Evolutionary conservation across 164 flowering plant genomes (phyloP), one percentile per base, ranked within the genome.

Genomic region (Brasenia schreberi): DNA sequence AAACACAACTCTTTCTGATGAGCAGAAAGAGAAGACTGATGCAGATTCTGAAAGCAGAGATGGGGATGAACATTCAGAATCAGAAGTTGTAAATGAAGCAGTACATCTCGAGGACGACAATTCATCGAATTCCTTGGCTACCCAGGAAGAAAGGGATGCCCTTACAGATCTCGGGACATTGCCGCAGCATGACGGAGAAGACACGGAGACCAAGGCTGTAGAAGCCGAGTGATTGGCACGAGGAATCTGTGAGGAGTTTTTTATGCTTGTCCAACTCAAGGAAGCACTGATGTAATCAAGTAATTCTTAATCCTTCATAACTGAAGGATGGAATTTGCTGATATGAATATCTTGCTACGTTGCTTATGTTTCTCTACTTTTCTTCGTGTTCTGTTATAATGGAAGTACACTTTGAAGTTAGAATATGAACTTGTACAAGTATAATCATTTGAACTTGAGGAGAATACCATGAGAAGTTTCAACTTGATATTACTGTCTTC

Each of bases 101-200:
- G 39, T 33, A 6, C 56, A 49, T 49, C n/a, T 5, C 33, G 27
- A 61, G 9, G 18, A 18, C 33, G 17, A 61, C 18, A 18, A 49
- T 9, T 9, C 10, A 9, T 49, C 56, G 56, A 52, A 63, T 23
- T 61, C 71, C 58, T 63, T 79, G 5, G 64, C 80, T 58, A 67
- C 79, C 64, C 82, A 78, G 66, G 87, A 84, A 77, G 85, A 70
- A 72, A 83, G 75, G 65, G 86, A 84, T 12, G 83, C 81, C 74
- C 83, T 74, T 18, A 81, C 79, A 11, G 87, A 88, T 75, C 45
- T 80, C 65, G 82, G 63, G 59, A 84, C 89, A 43, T 72, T 90
- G 73, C 90, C 84, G 7, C 83, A 81, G 6, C 64, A 66, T 10
- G 75, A 74, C 62, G 72, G 58, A 0, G 81, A 68, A 69, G 78